A percentile compares a stretch with the other conserved stretches of the same genome.
phyloP scores from a whole-genome alignment of 2,329 filamentous ascomycete species.

The Hypoxylon sp. region DNA sequence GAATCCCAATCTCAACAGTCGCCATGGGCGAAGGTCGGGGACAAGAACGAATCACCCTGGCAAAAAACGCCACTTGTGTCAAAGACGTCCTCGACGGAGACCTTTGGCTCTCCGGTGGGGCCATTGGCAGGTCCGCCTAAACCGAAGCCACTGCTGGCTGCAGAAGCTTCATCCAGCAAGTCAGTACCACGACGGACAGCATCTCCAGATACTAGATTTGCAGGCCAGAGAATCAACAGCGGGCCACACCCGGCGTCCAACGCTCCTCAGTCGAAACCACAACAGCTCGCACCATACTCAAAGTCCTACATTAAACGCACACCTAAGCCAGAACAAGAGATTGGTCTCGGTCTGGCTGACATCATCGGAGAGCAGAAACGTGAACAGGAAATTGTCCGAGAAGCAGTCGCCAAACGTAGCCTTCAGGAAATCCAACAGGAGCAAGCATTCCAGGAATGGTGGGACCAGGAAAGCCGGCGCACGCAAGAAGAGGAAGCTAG shows the following conservation, averaged over 20 bases:
- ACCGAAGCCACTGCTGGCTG: constrained; percentile 60
- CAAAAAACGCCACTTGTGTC: constrained; percentile 66
- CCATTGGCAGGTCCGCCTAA: constrained; percentile 50
- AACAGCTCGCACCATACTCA: constrained; percentile 69
- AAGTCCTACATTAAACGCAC: constrained; percentile 70
- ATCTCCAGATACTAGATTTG: constrained; percentile 73
- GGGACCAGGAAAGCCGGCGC: constrained; percentile 85
- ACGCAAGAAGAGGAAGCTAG: constrained; percentile 73
- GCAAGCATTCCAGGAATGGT: constrained; percentile 97
- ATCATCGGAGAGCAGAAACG: constrained; percentile 89
- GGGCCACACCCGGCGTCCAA: constrained; percentile 51
- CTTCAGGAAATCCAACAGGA: constrained; percentile 96
- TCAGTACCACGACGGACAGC: constrained; percentile 63
- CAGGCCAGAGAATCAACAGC: constrained; percentile 65
- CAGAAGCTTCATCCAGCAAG: constrained; percentile 56
- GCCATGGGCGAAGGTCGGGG: constrained; percentile 61
- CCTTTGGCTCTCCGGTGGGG: constrained; percentile 56
- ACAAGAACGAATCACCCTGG: constrained; percentile 72
- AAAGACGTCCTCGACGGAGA: constrained; percentile 65
- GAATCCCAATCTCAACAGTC: constrained; percentile 52
- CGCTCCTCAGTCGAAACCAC: constrained; percentile 50
- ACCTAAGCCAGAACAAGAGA: constrained; percentile 71
- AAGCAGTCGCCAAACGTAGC: constrained; percentile 88
- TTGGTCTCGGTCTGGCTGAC: constrained; percentile 83
- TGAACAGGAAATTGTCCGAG: constrained; percentile 85